phyloP scores from a whole-genome alignment of 2,329 filamentous ascomycete genomes.

The Aspergillus awamori region DNA sequence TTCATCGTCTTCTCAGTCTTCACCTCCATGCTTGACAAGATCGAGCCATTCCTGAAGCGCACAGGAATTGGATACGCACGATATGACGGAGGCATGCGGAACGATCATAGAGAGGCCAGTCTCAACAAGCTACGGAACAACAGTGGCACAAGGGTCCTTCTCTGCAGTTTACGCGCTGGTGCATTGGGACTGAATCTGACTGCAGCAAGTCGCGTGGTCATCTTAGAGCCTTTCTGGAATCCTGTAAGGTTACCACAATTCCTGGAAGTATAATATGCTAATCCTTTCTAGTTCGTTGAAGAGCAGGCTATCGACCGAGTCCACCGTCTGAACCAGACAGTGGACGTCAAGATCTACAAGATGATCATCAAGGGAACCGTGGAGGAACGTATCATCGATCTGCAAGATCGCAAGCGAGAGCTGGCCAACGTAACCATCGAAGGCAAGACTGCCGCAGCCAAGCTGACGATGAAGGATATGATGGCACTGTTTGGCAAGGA shows the following conservation, averaged over 20 bases:
- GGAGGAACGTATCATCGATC: constrained; percentile 89
- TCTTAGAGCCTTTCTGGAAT: constrained; percentile 98
- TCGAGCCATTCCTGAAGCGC: constrained; percentile 83
- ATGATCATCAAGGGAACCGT: constrained; percentile 85
- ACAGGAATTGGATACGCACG: constrained; percentile 78
- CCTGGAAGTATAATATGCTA: constrained; percentile 20
- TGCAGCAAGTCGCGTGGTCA: constrained; percentile 87
- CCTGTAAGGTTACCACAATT: constrained; percentile 59
- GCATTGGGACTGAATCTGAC: constrained; percentile 92
- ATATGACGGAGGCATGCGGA: constrained; percentile 94
- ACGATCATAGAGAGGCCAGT: constrained; percentile 87
- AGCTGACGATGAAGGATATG: constrained; percentile 91
- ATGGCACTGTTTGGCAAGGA: constrained; percentile 83
- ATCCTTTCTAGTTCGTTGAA: constrained; percentile 74
- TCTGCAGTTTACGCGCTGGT: constrained; percentile 93
- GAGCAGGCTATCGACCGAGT: constrained; percentile 98
- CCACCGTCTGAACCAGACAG: constrained; percentile 94
- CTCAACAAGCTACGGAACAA: constrained; percentile 76
- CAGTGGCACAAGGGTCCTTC: constrained; percentile 73
- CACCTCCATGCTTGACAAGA: constrained; percentile 94
- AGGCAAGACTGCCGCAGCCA: constrained; percentile 71
- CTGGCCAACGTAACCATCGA: constrained; percentile 93
- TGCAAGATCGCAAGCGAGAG: constrained; percentile 91
- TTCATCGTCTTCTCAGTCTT: constrained; percentile 99
- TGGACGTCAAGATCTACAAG: constrained; percentile 94